Evolutionary conservation across 1,284 basidiomycete genomes (phyloP).

Genomic region (Pyrrhoderma noxium): DNA sequence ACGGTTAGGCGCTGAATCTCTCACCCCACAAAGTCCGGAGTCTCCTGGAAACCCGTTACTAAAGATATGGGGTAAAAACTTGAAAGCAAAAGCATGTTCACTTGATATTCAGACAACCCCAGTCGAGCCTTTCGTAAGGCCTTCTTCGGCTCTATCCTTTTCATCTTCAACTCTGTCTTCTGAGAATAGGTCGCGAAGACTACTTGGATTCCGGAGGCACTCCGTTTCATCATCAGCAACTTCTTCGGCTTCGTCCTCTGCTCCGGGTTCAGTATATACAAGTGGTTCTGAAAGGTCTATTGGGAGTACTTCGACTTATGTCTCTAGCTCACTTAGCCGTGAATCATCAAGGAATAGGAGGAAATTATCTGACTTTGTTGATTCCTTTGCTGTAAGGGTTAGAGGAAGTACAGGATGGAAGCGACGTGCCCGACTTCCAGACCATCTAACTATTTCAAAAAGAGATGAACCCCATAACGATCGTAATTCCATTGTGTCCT

Average conservation of each 20-base stretch:
- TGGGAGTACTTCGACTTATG: background rate
- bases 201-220: constrained; percentile 7
- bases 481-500: background rate
- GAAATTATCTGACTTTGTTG: constrained; percentile 7
- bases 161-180: background rate
- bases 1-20: constrained; percentile 18
- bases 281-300: no score
- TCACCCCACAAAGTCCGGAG: background rate
- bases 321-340: background rate
- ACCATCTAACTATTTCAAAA: background rate
- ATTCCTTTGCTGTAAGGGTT: constrained; percentile 16
- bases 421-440: constrained; percentile 13
- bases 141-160: constrained; percentile 5
- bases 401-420: constrained; percentile 16
- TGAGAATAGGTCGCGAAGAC: background rate
- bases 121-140: constrained; percentile 2
- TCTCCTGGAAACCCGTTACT: background rate
- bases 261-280: background rate
- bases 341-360: background rate
- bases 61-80: no score
- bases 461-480: background rate
- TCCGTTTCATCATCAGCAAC: constrained; percentile 13
- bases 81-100: background rate
- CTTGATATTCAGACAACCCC: background rate
- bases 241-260: constrained; percentile 6